Evolutionary conservation across 23 red algal species (phyloP).

Genomic region (Gracilariopsis chorda): DNA sequence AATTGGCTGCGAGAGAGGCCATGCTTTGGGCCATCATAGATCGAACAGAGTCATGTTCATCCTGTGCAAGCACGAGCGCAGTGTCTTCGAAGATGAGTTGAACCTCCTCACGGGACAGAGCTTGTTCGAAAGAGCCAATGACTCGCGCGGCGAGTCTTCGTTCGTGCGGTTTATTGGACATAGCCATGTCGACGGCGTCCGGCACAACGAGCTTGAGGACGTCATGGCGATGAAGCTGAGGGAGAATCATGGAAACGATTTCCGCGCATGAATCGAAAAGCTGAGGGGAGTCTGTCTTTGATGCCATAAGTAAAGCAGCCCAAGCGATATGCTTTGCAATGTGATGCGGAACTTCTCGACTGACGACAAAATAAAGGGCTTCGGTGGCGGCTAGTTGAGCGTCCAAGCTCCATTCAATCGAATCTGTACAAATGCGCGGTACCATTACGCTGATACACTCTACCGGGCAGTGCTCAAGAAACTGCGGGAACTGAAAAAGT

Average conservation of each 20-base stretch:
- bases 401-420: not conserved
- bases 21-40: constrained; percentile 69
- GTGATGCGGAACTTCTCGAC: constrained; percentile 1
- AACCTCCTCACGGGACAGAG: constrained; percentile 3
- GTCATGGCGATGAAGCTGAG: constrained; percentile 46
- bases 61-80: constrained; percentile 38
- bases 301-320: constrained; percentile 30
- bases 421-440: constrained; percentile 55
- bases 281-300: constrained; percentile 15
- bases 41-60: constrained; percentile 46
- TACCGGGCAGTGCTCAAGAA: constrained; percentile 66
- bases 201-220: constrained; percentile 54
- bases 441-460: constrained; percentile 71
- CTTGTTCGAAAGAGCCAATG: constrained; percentile 55
- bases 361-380: constrained; percentile 65
- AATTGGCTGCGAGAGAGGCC: constrained; percentile 13
- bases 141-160: constrained; percentile 63
- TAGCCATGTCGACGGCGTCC: constrained; percentile 32
- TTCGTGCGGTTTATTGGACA: constrained; percentile 1
- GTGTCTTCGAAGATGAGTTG: constrained; percentile 42
- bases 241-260: constrained; percentile 66
- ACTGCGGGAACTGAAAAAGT: constrained; percentile 74
- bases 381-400: constrained; percentile 64
- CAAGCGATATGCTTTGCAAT: constrained; percentile 51
- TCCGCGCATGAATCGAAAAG: constrained; percentile 74